These are phyloP conservation scores for Quercus rubra DNA, from an alignment of 306 rosid species.

Conservation along the genomic window DNA sequence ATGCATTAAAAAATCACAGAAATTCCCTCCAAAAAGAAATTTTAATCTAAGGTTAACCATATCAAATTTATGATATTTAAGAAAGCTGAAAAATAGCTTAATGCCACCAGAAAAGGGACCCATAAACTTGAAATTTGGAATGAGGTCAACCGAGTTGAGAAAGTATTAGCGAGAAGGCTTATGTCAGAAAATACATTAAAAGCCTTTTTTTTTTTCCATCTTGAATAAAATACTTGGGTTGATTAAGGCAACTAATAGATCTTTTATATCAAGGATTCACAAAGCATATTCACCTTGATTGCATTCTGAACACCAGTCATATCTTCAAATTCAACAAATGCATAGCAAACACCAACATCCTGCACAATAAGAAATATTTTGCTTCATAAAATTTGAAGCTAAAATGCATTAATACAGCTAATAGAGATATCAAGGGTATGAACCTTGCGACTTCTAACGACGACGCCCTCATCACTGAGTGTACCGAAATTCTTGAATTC, in stretches of 20 bases:
- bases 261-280: not conserved
- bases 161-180: not conserved
- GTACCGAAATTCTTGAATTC: conserved; percentile 78
- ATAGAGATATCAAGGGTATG: conserved; percentile 15
- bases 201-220: not conserved
- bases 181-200: not conserved
- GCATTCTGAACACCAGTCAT: conserved; percentile 84
- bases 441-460: conserved; percentile 95
- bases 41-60: not conserved
- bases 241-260: not conserved
- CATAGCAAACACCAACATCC: conserved; percentile 98
- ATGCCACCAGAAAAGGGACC: not conserved
- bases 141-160: not conserved
- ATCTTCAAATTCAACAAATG: conserved; percentile 94
- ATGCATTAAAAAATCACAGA: not conserved
- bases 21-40: not conserved
- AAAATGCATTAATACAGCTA: conserved; percentile 2
- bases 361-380: conserved; percentile 35
- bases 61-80: not conserved
- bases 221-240: not conserved
- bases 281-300: conserved; percentile 49
- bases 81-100: not conserved
- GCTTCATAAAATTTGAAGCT: conserved; percentile 7
- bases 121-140: not conserved
- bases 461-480: conserved; percentile 80